Percentiles rank a stretch among this genome's conserved stretches.
These are phyloP conservation scores for Scheffersomyces lignosus DNA, from an alignment of 805 yeast genomes.

Conservation along the genomic window DNA sequence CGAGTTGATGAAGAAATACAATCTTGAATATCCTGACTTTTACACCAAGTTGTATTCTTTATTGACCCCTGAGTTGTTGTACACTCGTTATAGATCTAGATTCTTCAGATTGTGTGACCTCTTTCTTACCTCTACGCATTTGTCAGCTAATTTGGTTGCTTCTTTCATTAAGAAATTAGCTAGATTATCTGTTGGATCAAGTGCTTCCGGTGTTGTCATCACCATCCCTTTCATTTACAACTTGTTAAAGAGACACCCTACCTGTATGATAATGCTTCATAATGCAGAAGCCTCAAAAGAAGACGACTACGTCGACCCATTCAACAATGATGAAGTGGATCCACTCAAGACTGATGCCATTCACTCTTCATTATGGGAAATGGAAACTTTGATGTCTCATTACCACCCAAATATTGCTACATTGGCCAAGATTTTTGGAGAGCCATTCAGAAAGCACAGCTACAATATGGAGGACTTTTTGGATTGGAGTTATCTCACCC, in stretches of 20 bases:
- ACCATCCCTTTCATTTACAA: slow-evolving; percentile 91
- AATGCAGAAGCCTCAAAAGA: slow-evolving; percentile 29
- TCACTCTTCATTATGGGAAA: slow-evolving; percentile 89
- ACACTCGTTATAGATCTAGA: slow-evolving; percentile 78
- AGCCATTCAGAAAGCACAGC: slow-evolving; percentile 83
- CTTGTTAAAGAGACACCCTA: slow-evolving; percentile 85
- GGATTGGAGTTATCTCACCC: slow-evolving; percentile 79
- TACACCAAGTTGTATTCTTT: slow-evolving; percentile 79
- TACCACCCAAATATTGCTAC: slow-evolving; percentile 96
- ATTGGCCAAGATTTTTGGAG: slow-evolving; percentile 80
- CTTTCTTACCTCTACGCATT: slow-evolving; percentile 82
- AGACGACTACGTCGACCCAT: slow-evolving; percentile 58
- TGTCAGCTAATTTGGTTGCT: slow-evolving; percentile 80
- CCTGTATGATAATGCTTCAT: slow-evolving; percentile 89
- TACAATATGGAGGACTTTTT: slow-evolving; percentile 93
- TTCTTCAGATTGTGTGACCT: slow-evolving; percentile 85
- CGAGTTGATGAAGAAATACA: slow-evolving; percentile 75
- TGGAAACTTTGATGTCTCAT: slow-evolving; percentile 75
- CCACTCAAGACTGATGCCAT: slow-evolving; percentile 81
- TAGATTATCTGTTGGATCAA: slow-evolving; percentile 69
- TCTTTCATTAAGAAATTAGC: slow-evolving; percentile 85
- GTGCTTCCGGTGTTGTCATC: slow-evolving; percentile 87
- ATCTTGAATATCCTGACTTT: slow-evolving; percentile 90
- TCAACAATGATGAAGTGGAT: slow-evolving; percentile 58
- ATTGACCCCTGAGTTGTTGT: slow-evolving; percentile 72